These are phyloP conservation scores for Marsdenia floribunda DNA, from an alignment of 257 asterid genomes.

Conservation along the genomic window DNA sequence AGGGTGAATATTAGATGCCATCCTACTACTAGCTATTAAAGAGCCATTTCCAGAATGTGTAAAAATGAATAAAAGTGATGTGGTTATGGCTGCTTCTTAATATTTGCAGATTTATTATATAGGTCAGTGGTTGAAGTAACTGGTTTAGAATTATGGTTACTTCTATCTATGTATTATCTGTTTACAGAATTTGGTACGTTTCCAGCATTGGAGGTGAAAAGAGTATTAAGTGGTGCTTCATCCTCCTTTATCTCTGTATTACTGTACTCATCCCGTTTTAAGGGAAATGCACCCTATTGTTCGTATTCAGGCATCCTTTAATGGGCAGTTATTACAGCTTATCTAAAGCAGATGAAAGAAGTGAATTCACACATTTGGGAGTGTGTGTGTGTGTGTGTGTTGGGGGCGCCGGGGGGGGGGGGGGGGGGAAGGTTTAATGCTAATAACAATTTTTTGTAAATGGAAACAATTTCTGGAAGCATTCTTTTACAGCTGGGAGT, in stretches of 20 bases:
- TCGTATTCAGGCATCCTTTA: no score
- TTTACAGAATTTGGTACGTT: background rate
- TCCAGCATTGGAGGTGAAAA: background rate
- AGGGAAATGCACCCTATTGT: no score
- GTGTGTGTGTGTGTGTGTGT: no score
- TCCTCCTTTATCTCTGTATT: background rate
- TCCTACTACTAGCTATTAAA: conserved; percentile 8
- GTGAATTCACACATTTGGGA: no score
- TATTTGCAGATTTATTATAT: background rate
- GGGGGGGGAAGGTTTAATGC: no score
- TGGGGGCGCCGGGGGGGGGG: no score
- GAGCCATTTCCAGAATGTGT: conserved; percentile 11
- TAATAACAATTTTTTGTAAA: no score
- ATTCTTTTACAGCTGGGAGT: background rate
- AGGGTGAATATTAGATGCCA: conserved; percentile 24
- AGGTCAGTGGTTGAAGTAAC: background rate
- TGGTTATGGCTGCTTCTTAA: background rate
- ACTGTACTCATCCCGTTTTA: background rate
- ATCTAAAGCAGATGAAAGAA: no score
- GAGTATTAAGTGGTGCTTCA: background rate
- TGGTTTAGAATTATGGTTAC: background rate
- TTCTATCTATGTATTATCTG: background rate
- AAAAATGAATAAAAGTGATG: conserved; percentile 12
- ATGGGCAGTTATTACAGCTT: no score
- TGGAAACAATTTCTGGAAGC: background rate